Evolutionary conservation across 352 stramenopile species (phyloP).

Genomic region (Blastocystis sp.): DNA sequence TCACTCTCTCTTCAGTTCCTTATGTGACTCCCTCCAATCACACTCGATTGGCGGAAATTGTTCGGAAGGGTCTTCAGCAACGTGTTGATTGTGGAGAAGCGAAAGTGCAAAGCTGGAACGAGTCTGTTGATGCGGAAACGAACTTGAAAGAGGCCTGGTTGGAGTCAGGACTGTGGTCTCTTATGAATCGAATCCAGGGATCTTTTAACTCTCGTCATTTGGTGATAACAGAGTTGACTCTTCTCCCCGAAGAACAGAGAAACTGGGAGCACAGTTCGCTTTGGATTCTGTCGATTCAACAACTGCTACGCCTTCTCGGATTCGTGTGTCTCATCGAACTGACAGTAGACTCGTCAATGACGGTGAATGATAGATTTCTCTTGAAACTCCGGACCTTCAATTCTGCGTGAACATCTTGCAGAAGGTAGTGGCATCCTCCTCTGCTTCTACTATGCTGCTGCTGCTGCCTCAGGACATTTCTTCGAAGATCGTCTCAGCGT

Average conservation of each 20-base stretch:
- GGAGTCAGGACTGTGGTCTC: background rate
- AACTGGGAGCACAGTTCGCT: background rate
- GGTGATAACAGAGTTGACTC: background rate
- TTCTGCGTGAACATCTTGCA: slow-evolving; percentile 22
- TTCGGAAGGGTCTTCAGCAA: background rate
- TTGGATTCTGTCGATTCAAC: background rate
- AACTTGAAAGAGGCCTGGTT: background rate
- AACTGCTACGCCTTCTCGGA: background rate
- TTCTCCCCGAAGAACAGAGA: background rate
- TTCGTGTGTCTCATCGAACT: background rate
- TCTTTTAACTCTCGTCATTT: background rate
- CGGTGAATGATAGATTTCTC: background rate
- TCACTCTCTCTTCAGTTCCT: background rate
- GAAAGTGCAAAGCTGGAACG: background rate
- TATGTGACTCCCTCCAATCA: background rate
- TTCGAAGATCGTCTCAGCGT: background rate
- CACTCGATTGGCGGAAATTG: background rate
- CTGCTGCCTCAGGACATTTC: background rate
- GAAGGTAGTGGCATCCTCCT: background rate
- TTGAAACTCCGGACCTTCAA: background rate
- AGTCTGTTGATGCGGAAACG: background rate
- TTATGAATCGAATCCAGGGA: background rate
- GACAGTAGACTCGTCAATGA: background rate
- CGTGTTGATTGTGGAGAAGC: background rate
- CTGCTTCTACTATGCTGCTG: background rate